Evolutionary conservation across 768 basidiomycete genomes (phyloP).

Genomic region (Kwoniella heveanensis): DNA sequence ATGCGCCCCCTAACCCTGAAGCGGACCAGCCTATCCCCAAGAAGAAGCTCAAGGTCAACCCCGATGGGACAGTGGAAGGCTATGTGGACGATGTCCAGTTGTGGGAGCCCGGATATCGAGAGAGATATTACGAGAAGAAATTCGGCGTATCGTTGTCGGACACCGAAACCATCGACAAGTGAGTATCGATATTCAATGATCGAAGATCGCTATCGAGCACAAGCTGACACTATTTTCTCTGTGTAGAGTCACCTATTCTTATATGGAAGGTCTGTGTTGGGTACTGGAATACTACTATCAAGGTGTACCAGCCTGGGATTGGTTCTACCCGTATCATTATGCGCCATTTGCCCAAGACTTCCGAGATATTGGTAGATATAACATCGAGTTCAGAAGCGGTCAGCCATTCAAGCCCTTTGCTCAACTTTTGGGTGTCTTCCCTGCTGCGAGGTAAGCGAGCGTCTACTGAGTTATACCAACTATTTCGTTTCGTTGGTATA

Average conservation of each 20-base stretch:
- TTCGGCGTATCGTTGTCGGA: slow-evolving; percentile 78
- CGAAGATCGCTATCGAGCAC: not conserved
- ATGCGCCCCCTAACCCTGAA: slow-evolving; percentile 52
- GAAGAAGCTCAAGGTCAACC: slow-evolving; percentile 72
- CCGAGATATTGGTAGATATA: slow-evolving; percentile 71
- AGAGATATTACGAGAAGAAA: slow-evolving; percentile 92
- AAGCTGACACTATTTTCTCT: slow-evolving; percentile 3
- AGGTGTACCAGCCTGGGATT: slow-evolving; percentile 93
- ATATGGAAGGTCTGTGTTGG: slow-evolving; percentile 94
- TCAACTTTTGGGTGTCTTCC: slow-evolving; percentile 97
- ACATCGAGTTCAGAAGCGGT: slow-evolving; percentile 76
- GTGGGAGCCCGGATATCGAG: slow-evolving; percentile 94
- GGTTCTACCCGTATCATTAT: slow-evolving; percentile 99
- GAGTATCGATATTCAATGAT: slow-evolving; percentile 44
- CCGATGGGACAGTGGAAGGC: slow-evolving; percentile 84
- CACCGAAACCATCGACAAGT: slow-evolving; percentile 72
- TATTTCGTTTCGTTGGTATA: no score
- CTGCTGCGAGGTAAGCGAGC: slow-evolving; percentile 68
- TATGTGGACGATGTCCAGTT: slow-evolving; percentile 91
- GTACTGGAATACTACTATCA: slow-evolving; percentile 98
- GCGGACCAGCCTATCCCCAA: slow-evolving; percentile 56
- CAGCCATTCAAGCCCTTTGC: slow-evolving; percentile 95
- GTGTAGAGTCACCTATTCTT: slow-evolving; percentile 72
- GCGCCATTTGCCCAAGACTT: slow-evolving; percentile 98
- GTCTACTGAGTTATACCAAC: slow-evolving; percentile 4